Evolutionary conservation across 345 rosid species (phyloP), one percentile per base, ranked within the genome.

Genomic region (Garcia nutans): DNA sequence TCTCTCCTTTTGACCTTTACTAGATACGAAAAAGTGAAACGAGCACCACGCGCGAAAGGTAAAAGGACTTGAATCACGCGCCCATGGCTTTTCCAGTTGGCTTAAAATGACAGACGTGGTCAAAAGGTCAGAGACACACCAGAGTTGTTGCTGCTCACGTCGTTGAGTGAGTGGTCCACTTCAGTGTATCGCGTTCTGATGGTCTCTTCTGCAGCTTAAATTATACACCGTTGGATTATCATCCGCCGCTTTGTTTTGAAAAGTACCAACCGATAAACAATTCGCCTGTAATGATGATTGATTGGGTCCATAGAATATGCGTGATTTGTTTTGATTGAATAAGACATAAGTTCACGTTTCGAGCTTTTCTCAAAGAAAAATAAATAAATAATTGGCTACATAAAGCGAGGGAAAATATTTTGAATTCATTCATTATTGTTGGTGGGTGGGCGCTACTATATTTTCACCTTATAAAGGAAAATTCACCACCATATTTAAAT

Each of bases 121-220:
- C 45, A 31, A 26, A 19, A 49, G 31, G 76, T 24, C 45, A 16
- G 13, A 42, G 68, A 16, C 31, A 28, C 31, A 28, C 41, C 65
- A 66, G 65, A 67, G 58, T 16, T 22, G 47, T 6, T 75, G 78
- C 47, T 44, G 19, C 11, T 65, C 72, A 67, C 73, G 78, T 75
- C 78, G 57, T 75, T 37, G 57, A 10, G 58, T 6, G 65, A 26
- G 64, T 56, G 63, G 56, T 65, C 77, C 71, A 55, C 58, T 54
- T 59, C 55, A 41, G 67, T 61, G 65, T 47, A 73, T 66, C 52
- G 63, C 24, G 76, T 70, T 41, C 45, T 5, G 12, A 16, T 1
- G 10, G 10, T 65, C 23, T 44, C 26, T 37, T 23, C 19, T 57
- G 47, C n/a, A 11, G 6, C 24, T 0, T 5, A 2, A 67, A 20